A percentile compares a stretch with the other conserved stretches of the same genome.
Conservation (phyloP, 305 asterid genomes). For the Salvia sclarea region DNA sequence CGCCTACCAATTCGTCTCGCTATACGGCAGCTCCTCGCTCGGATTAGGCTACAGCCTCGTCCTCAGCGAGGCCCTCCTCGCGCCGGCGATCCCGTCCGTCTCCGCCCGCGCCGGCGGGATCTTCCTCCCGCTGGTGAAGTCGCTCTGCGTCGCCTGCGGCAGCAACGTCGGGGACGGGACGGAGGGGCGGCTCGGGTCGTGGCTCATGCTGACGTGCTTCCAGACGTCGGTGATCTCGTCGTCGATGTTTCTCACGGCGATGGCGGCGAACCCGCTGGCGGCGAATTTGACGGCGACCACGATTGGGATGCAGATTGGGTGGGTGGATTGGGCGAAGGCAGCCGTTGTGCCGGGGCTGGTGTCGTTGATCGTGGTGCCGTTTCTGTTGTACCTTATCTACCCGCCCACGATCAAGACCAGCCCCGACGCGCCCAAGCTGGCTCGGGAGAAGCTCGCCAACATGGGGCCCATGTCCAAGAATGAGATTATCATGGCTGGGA, state of each 20-base stretch:
- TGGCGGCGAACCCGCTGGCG: constrained; percentile 96
- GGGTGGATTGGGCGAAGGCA: constrained; percentile 99
- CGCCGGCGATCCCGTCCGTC: constrained; percentile 92
- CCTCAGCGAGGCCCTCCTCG: constrained; percentile 85
- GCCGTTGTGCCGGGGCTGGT: constrained; percentile 86
- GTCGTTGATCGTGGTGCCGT: constrained; percentile 74
- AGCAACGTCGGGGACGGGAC: constrained; percentile 90
- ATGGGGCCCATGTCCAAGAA: constrained; percentile 91
- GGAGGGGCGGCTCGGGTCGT: constrained; percentile 75
- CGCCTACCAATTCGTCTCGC: constrained; percentile 77
- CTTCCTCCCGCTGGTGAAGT: constrained; percentile 79
- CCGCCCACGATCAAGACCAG: constrained; percentile 78
- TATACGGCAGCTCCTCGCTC: constrained; percentile 78
- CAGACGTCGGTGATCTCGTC: constrained; percentile 93
- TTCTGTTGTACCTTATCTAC: constrained; percentile 46
- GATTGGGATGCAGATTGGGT: constrained; percentile 63
- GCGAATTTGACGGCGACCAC: constrained; percentile 76
- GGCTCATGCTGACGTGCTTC: constrained; percentile 90
- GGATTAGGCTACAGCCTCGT: constrained; percentile 90
- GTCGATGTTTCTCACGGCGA: constrained; percentile 89
- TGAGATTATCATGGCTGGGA: constrained; percentile 79
- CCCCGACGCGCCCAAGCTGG: constrained; percentile 88
- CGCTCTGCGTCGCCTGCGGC: constrained; percentile 85
- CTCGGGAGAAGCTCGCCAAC: constrained; percentile 60
- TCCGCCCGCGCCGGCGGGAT: constrained; percentile 95